phyloP scores from a whole-genome alignment of 1,284 basidiomycete genomes.

The Wallemia mellicola region DNA sequence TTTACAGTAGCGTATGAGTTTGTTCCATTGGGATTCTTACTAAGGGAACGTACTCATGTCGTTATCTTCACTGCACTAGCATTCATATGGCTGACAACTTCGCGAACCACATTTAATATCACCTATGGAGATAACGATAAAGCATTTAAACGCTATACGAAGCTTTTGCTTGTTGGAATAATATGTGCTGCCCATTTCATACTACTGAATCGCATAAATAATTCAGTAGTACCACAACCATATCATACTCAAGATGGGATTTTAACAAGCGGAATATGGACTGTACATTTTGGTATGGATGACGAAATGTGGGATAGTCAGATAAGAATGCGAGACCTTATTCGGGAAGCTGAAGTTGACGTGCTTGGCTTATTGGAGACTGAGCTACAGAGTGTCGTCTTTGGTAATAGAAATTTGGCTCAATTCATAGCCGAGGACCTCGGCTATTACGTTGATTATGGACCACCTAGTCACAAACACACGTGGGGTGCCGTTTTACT shows the following conservation, averaged over 20 bases:
- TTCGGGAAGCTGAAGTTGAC: slow-evolving; percentile 52
- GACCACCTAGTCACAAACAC: slow-evolving; percentile 61
- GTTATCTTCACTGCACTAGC: slow-evolving; percentile 12
- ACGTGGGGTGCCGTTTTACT: slow-evolving; percentile 69
- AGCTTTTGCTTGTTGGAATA: slow-evolving; percentile 18
- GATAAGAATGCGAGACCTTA: slow-evolving; percentile 37
- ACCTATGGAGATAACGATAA: slow-evolving; percentile 1
- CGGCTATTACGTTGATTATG: slow-evolving; percentile 38
- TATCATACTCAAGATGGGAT: slow-evolving; percentile 35
- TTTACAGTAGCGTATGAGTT: slow-evolving; percentile 84
- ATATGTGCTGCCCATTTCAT: slow-evolving; percentile 24
- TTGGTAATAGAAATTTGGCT: slow-evolving; percentile 68
- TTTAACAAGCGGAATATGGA: slow-evolving; percentile 74
- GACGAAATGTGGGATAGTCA: slow-evolving; percentile 57
- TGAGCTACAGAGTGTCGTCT: slow-evolving; percentile 52
- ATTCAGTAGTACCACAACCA: slow-evolving; percentile 21
- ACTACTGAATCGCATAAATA: slow-evolving; percentile 26
- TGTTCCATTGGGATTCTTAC: slow-evolving; percentile 46
- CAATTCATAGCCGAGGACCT: slow-evolving; percentile 44
- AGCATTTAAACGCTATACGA: slow-evolving; percentile 2
- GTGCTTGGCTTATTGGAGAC: slow-evolving; percentile 59
- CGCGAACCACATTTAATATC: too few relatives aligned
- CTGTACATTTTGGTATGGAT: slow-evolving; percentile 65
- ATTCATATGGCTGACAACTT: background rate
- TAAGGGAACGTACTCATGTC: slow-evolving; percentile 54